Base-by-base conservation (phyloP, 2,329 filamentous ascomycete genomes). In the Exserohilum rostratum region DNA sequence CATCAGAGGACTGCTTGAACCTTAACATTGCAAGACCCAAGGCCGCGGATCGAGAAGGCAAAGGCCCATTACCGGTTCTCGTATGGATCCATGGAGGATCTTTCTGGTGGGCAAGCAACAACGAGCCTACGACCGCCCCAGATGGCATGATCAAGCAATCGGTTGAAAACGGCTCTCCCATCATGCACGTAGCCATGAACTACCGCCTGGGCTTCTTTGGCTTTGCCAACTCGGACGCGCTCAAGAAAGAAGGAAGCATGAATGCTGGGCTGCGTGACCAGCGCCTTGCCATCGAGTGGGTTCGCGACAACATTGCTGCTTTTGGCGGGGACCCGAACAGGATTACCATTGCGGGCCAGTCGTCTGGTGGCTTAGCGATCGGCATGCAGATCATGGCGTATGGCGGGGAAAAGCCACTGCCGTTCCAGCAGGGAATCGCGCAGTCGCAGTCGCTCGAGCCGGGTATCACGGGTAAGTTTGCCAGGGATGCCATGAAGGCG, bases 21-120 rank as follows among this genome's bases (percentile, higher is more conserved):
- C 64, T 88, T 42, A 88, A 87, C 58, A 78, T 88, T 1, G 76
- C 87, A 29, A 79, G 85, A 2, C 83, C 84, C 0, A 72, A 78
- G 1, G 77, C 78, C 6, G 37, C 40, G 6, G 70, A 72, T 45
- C 40, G 52, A 29, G 70, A 12, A 10, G 25, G 43, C 33, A 77
- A 30, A 62, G 74, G 13, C 9, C 52, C 47, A 10, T 75, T 87
- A 9, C 85, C 85, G 0, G 82, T 87, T 2, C 78, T 79, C 35
- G 78, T 86, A 2, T 89, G 85, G 84, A 83, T 89, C 17, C 83
- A 86, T 61, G 79, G 79, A 31, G 70, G 70, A 31, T 57, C 82
- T 2, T 78, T 85, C 9, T 70, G 68, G 65, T 63, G 52, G 33
- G 70, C 66, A 2, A 63, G 60, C 6, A 73, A 73, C 40, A 66